Percentiles rank a stretch among this genome's conserved stretches.
phyloP scores from a whole-genome alignment of 345 rosid genomes.

The Cochlearia excelsa region DNA sequence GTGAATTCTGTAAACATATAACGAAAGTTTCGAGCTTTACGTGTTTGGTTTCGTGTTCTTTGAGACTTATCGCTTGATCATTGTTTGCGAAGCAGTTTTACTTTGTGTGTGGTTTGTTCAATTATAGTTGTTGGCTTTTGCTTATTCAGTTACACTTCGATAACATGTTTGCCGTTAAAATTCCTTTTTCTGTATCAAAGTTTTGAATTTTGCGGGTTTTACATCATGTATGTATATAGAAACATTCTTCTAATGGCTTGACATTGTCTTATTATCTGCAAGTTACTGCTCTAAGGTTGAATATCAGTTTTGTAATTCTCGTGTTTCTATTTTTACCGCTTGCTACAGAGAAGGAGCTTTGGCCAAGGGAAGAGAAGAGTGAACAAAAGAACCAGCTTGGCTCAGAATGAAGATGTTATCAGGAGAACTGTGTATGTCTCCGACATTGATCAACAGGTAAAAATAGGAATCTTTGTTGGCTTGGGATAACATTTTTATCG shows the following conservation, averaged over 20 bases:
- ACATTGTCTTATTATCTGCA: no score
- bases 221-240: no score
- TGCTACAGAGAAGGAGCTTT: slow-evolving; percentile 64
- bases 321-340: slow-evolving; percentile 13
- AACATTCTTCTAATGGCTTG: no score
- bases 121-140: neutral
- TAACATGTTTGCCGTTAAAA: no score
- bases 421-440: slow-evolving; percentile 48
- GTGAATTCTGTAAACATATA: slow-evolving; percentile 2
- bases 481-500: neutral
- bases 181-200: neutral
- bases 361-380: slow-evolving; percentile 73
- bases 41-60: neutral
- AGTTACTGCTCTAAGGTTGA: neutral
- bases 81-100: slow-evolving; percentile 9
- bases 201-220: neutral
- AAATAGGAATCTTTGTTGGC: neutral
- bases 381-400: slow-evolving; percentile 77
- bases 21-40: slow-evolving; percentile 16
- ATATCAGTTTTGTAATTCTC: slow-evolving; percentile 8
- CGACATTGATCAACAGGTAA: slow-evolving; percentile 38
- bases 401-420: slow-evolving; percentile 88
- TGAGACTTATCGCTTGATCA: slow-evolving; percentile 6
- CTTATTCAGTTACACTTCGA: neutral
- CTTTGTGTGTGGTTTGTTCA: slow-evolving; percentile 7